Percentiles rank a stretch among this genome's conserved stretches.
These are phyloP conservation scores for Chimonanthus praecox DNA, from an alignment of 164 flowering plant genomes.

Conservation along the genomic window DNA sequence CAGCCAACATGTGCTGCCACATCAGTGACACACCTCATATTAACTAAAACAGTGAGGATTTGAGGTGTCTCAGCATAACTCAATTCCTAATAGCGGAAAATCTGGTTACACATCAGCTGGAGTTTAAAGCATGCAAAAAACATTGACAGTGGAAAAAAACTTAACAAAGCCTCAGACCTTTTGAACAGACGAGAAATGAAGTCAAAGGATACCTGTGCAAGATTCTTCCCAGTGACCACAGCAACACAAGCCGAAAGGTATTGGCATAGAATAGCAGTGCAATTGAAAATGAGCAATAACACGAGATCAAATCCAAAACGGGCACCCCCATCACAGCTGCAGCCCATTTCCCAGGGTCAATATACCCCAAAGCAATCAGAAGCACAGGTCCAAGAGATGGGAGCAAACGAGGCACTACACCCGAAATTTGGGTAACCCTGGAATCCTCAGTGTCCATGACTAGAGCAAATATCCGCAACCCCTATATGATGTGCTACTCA, in stretches of 20 bases:
- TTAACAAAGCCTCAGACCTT: background rate
- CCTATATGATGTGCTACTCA: constrained; percentile 4
- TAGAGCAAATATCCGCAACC: background rate
- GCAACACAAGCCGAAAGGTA: constrained; percentile 73
- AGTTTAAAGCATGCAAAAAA: background rate
- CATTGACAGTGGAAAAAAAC: background rate
- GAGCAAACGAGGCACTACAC: constrained; percentile 33
- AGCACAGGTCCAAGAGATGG: constrained; percentile 63
- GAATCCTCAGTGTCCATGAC: constrained; percentile 47
- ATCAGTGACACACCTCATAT: too few relatives aligned
- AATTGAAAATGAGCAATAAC: constrained; percentile 49
- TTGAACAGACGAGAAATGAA: background rate
- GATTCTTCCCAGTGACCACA: constrained; percentile 75
- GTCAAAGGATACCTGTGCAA: constrained; percentile 63
- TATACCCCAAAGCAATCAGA: constrained; percentile 65
- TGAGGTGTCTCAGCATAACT: too few relatives aligned
- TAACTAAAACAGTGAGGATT: too few relatives aligned
- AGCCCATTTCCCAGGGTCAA: constrained; percentile 98
- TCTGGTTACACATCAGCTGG: too few relatives aligned
- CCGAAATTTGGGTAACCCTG: constrained; percentile 20
- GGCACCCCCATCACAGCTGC: constrained; percentile 88
- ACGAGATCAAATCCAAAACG: constrained; percentile 74
- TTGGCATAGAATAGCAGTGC: constrained; percentile 76
- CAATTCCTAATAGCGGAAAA: too few relatives aligned
- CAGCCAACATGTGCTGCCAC: too few relatives aligned